A percentile compares a stretch with the other conserved stretches of the same genome.
Conservation (phyloP, 495 filamentous ascomycete genomes). For the Penicillium tannophilum region DNA sequence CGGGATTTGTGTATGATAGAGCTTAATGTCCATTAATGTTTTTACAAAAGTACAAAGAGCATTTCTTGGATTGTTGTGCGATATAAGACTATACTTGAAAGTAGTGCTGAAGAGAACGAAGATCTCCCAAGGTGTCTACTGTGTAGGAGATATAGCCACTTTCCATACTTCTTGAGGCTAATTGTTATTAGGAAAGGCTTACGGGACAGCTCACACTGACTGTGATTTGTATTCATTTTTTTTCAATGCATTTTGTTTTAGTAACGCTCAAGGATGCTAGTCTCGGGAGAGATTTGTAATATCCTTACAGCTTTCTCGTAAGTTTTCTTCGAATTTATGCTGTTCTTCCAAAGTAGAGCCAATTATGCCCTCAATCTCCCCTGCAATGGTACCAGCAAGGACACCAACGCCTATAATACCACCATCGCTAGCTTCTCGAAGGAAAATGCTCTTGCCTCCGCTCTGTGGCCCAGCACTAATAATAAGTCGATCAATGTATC, state of each 20-base stretch:
- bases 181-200: not conserved
- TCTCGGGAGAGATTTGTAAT: not conserved
- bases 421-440: constrained; percentile 67
- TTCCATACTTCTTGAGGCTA: not conserved
- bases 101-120: not conserved
- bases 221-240: not conserved
- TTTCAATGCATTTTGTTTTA: not conserved
- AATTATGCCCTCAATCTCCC: constrained; percentile 34
- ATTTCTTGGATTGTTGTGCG: not conserved
- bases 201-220: not conserved
- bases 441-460: constrained; percentile 54
- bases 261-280: not conserved
- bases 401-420: constrained; percentile 73
- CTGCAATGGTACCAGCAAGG: constrained; percentile 53
- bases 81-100: too few relatives aligned
- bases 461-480: constrained; percentile 48
- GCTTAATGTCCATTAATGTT: constrained; percentile 7
- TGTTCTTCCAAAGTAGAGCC: constrained; percentile 24
- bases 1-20: constrained; percentile 16
- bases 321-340: not conserved
- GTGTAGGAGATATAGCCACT: too few relatives aligned
- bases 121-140: not conserved
- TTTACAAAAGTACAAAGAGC: not conserved
- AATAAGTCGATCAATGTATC: constrained; percentile 61
- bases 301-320: constrained; percentile 1